These are phyloP conservation scores for Kwoniella mangroviensis DNA, from an alignment of 768 basidiomycete genomes.

Conservation along the genomic window DNA sequence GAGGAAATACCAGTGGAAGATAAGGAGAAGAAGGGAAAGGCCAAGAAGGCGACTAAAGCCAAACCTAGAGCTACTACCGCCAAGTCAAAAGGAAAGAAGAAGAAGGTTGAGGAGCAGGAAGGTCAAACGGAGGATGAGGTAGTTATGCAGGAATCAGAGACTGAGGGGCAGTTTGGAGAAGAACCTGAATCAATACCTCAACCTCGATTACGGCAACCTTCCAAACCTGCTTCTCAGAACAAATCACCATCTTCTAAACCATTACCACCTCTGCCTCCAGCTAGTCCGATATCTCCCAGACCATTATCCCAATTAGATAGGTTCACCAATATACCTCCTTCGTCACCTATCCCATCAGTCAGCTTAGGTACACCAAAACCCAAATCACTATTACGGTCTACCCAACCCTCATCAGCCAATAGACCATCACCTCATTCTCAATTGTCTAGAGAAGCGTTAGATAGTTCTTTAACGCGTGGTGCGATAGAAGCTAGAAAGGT, in stretches of 20 bases:
- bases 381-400: slow-evolving; percentile 11
- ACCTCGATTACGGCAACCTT: not conserved
- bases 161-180: not conserved
- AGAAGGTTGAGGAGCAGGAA: slow-evolving; percentile 8
- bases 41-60: slow-evolving; percentile 9
- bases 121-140: slow-evolving; percentile 11
- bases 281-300: slow-evolving; percentile 7
- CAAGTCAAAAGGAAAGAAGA: slow-evolving; percentile 18
- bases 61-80: slow-evolving; percentile 14
- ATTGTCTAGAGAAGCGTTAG: slow-evolving; percentile 29
- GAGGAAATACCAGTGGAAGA: slow-evolving; percentile 11
- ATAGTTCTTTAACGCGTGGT: slow-evolving; percentile 28
- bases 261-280: slow-evolving; percentile 24
- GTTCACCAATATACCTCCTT: slow-evolving; percentile 46
- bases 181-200: slow-evolving; percentile 6
- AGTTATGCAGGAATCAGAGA: not conserved
- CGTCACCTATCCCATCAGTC: slow-evolving; percentile 26
- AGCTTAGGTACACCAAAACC: slow-evolving; percentile 6
- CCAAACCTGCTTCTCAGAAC: slow-evolving; percentile 9
- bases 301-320: slow-evolving; percentile 40
- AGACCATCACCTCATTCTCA: slow-evolving; percentile 14
- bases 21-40: slow-evolving; percentile 15
- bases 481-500: slow-evolving; percentile 41
- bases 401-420: slow-evolving; percentile 9
- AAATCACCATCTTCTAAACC: slow-evolving; percentile 28